These are phyloP conservation scores for Fusarium nisikadoi DNA, from an alignment of 2,329 filamentous ascomycete species.

Conservation along the genomic window DNA sequence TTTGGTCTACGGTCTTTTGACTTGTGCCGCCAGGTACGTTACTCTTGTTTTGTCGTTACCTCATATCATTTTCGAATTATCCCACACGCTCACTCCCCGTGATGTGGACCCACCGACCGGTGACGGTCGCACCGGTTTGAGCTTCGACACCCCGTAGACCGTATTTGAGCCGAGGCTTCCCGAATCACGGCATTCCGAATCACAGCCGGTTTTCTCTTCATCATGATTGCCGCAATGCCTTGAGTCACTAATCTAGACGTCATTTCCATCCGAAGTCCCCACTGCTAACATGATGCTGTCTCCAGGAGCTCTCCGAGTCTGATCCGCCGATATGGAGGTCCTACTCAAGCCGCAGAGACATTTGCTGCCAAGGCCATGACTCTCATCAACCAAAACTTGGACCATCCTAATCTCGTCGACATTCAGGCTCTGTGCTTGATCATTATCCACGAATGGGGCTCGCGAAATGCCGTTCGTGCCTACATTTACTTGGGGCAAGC, in stretches of 20 bases:
- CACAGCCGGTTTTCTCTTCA: slow-evolving; percentile 1
- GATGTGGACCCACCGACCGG: slow-evolving; percentile 42
- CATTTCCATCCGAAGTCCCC: background rate
- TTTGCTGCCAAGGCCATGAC: slow-evolving; percentile 68
- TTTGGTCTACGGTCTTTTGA: slow-evolving; percentile 68
- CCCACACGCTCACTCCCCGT: slow-evolving; percentile 36
- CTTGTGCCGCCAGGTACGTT: slow-evolving; percentile 67
- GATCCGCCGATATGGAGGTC: slow-evolving; percentile 68
- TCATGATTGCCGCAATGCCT: background rate
- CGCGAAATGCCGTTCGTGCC: slow-evolving; percentile 68
- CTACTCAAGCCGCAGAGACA: slow-evolving; percentile 66
- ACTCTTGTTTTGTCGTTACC: slow-evolving; percentile 28
- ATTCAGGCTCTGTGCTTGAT: slow-evolving; percentile 70
- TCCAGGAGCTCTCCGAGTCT: slow-evolving; percentile 64
- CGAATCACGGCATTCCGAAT: slow-evolving; percentile 13
- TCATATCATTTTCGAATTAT: slow-evolving; percentile 13
- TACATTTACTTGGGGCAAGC: slow-evolving; percentile 72
- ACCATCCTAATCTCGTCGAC: slow-evolving; percentile 68
- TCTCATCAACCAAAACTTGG: slow-evolving; percentile 67
- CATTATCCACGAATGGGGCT: slow-evolving; percentile 72
- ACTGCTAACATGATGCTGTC: slow-evolving; percentile 20
- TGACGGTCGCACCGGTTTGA: slow-evolving; percentile 34
- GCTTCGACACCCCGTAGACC: slow-evolving; percentile 20
- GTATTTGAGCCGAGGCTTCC: slow-evolving; percentile 40
- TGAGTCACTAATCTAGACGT: background rate